Evolutionary conservation across 768 basidiomycete genomes (phyloP).

Genomic region (Podaxis mareebaensis): DNA sequence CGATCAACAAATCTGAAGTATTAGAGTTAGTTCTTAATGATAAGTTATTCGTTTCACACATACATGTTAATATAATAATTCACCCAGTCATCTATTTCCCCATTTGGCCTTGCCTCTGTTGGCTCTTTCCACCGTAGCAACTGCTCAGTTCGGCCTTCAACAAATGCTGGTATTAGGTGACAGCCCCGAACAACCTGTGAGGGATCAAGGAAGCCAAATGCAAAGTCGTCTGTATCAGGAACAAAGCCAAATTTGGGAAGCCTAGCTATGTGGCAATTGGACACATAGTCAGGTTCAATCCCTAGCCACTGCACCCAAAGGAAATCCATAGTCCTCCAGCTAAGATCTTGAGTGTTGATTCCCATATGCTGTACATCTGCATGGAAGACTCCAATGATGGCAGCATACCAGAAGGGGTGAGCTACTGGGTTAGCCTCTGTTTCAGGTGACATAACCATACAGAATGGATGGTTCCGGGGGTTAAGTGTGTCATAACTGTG

Average conservation of each 20-base stretch:
- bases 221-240: conserved; percentile 21
- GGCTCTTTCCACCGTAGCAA: conserved; percentile 9
- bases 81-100: conserved; percentile 22
- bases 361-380: conserved; percentile 21
- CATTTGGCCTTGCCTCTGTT: conserved; percentile 9
- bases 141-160: conserved; percentile 21
- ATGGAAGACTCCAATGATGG: conserved; percentile 24
- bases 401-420: conserved; percentile 28
- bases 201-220: conserved; percentile 38
- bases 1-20: too few relatives aligned
- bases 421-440: conserved; percentile 10
- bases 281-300: conserved; percentile 24
- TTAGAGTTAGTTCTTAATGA: too few relatives aligned
- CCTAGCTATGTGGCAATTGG: conserved; percentile 28
- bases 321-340: conserved; percentile 32
- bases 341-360: not conserved
- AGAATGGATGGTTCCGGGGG: not conserved
- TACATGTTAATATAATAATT: conserved; percentile 39
- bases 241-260: conserved; percentile 43
- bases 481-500: conserved; percentile 24
- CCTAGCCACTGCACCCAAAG: conserved; percentile 19
- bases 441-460: not conserved
- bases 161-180: conserved; percentile 36
- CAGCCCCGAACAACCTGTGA: conserved; percentile 29
- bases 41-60: conserved; percentile 10